phyloP scores from a whole-genome alignment of 768 basidiomycete genomes.

The Tremella fuciformis region DNA sequence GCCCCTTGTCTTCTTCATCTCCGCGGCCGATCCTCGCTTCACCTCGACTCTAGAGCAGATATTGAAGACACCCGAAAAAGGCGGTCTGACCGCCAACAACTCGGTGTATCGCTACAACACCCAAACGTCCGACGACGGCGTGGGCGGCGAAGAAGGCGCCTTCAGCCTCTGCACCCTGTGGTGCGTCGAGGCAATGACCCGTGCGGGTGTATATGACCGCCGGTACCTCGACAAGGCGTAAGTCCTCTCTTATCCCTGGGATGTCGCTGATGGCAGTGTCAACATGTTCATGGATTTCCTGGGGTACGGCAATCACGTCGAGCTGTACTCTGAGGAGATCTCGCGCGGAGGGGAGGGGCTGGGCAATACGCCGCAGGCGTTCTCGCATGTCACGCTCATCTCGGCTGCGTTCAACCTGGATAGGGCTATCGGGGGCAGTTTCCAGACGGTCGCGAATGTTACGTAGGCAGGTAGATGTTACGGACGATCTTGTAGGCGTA shows the following conservation, averaged over 20 bases:
- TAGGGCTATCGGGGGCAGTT: slow-evolving; percentile 29
- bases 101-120: slow-evolving; percentile 79
- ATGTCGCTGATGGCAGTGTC: slow-evolving; percentile 30
- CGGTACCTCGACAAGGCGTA: slow-evolving; percentile 63
- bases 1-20: slow-evolving; percentile 44
- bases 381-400: slow-evolving; percentile 52
- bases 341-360: slow-evolving; percentile 66
- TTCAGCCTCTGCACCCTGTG: slow-evolving; percentile 69
- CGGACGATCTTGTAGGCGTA: not conserved
- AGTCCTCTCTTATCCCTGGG: slow-evolving; percentile 34
- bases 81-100: slow-evolving; percentile 82
- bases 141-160: slow-evolving; percentile 90
- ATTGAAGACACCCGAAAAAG: slow-evolving; percentile 79
- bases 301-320: slow-evolving; percentile 74
- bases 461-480: not conserved
- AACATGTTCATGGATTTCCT: slow-evolving; percentile 77
- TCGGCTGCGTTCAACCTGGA: slow-evolving; percentile 51
- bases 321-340: slow-evolving; percentile 67
- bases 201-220: slow-evolving; percentile 76
- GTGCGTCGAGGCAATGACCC: slow-evolving; percentile 83
- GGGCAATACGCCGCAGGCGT: slow-evolving; percentile 55
- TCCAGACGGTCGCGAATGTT: too few relatives aligned
- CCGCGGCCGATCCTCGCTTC: slow-evolving; percentile 73
- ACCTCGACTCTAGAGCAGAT: slow-evolving; percentile 78
- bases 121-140: slow-evolving; percentile 79